Conservation (phyloP, 495 filamentous ascomycete species). For the Podospora appendiculata region DNA sequence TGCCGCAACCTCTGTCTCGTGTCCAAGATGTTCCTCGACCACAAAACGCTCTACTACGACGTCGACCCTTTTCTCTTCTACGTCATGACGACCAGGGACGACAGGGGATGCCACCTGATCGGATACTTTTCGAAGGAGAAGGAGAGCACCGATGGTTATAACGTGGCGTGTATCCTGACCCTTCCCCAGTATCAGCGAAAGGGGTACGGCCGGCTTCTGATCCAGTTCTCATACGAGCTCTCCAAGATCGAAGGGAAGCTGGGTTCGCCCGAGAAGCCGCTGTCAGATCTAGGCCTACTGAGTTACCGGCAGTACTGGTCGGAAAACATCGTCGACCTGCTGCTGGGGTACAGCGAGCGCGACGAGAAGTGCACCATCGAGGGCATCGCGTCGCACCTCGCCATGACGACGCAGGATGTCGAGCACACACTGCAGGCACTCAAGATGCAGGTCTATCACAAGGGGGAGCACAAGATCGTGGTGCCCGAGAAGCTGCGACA, state of each 20-base stretch:
- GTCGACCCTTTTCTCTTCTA: conserved; percentile 99
- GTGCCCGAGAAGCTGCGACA: conserved; percentile 62
- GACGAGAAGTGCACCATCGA: conserved; percentile 72
- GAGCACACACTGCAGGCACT: conserved; percentile 86
- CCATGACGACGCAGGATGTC: conserved; percentile 95
- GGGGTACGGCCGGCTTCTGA: conserved; percentile 85
- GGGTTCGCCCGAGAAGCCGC: conserved; percentile 91
- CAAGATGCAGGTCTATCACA: conserved; percentile 90
- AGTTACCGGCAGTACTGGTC: conserved; percentile 96
- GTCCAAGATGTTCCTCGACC: conserved; percentile 93
- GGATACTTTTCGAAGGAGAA: conserved; percentile 99
- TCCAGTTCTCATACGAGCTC: conserved; percentile 96
- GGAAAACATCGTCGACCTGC: conserved; percentile 78
- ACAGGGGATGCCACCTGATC: conserved; percentile 83
- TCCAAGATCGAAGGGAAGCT: conserved; percentile 91
- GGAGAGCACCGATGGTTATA: conserved; percentile 91
- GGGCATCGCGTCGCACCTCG: conserved; percentile 63
- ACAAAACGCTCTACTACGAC: conserved; percentile 99
- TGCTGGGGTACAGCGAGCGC: conserved; percentile 54
- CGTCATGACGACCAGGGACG: conserved; percentile 85
- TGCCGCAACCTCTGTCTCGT: conserved; percentile 93
- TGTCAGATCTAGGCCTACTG: conserved; percentile 85
- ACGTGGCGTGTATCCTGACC: conserved; percentile 94
- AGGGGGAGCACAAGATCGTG: conserved; percentile 89
- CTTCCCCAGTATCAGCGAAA: conserved; percentile 92